These are phyloP conservation scores for Geopyxis carbonaria DNA, from an alignment of 495 filamentous ascomycete species.

Conservation along the genomic window DNA sequence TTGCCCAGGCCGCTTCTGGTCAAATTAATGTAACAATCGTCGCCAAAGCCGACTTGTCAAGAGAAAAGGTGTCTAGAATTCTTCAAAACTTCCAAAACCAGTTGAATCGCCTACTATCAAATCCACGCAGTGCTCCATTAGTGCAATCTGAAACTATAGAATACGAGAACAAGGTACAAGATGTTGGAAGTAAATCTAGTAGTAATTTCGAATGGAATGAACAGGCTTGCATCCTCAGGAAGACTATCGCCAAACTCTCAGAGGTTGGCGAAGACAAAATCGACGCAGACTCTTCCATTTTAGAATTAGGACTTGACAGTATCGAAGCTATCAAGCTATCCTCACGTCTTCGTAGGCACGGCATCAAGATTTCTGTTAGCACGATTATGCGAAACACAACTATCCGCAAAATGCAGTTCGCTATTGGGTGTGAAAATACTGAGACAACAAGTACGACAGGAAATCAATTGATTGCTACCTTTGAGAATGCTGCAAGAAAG, in stretches of 20 bases:
- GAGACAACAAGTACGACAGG: constrained; percentile 3
- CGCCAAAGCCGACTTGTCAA: constrained; percentile 22
- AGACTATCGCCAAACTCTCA: constrained; percentile 44
- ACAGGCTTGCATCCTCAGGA: constrained; percentile 33
- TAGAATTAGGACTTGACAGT: constrained; percentile 51
- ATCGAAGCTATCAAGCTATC: constrained; percentile 55
- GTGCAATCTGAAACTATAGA: background rate
- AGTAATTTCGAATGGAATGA: constrained; percentile 39
- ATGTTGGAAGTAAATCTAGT: too few relatives aligned
- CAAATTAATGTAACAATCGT: constrained; percentile 38
- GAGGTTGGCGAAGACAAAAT: constrained; percentile 34
- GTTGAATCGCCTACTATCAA: background rate
- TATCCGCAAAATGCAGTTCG: constrained; percentile 35
- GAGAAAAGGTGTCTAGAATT: background rate
- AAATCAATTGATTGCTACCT: constrained; percentile 19
- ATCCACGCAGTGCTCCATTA: background rate
- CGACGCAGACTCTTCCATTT: constrained; percentile 36
- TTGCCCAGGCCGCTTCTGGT: constrained; percentile 33
- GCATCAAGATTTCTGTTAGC: constrained; percentile 45
- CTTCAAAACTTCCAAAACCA: constrained; percentile 10
- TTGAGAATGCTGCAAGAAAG: constrained; percentile 25
- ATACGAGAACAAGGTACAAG: too few relatives aligned
- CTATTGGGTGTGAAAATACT: constrained; percentile 10
- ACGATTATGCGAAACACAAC: constrained; percentile 51
- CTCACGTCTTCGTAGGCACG: constrained; percentile 40